Evolutionary conservation across 2,329 filamentous ascomycete genomes (phyloP), one percentile per base, ranked within the genome.

Genomic region (Diaporthe sp.): DNA sequence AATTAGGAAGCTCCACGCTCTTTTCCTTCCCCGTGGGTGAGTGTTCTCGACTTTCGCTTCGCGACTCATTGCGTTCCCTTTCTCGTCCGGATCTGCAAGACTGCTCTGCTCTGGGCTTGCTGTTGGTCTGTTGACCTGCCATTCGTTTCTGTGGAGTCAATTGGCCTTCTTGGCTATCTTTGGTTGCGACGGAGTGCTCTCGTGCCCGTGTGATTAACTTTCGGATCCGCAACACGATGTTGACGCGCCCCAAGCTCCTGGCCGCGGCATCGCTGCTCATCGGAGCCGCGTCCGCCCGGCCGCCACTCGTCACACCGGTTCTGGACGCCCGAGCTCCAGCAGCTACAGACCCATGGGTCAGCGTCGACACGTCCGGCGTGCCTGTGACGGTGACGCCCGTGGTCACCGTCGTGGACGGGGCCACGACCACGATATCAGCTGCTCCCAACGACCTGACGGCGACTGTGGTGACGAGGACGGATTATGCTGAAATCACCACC

Each of bases 301-400:
- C 76, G 1, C 65, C 71, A n/a, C 57, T 39, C 8, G 57, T 60
- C 22, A 73, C 74, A 10, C 73, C 70, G 8, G 63, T 63, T n/a
- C 60, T 77, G 22, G 74, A 68, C 13, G 65, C 63, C 17, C 67
- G 71, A 9, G 71, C 71, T 7, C 63, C 67, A 55, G 71, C 72
- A 25, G 55, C 76, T 22, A 85, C 86, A 8, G 85, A 85, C 28
- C 84, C 86, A 47, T 91, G 90, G 90, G 87, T 91, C 63, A 85
- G 84, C 5, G 87, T 91, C 76, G 84, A 87, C 80, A 84, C 86
- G 70, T 84, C 87, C 58, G 87, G 87, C 78, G 82, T 82, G 47
- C 85, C 88, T 31, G 84, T 81, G 61, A 91, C 89, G 13, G 82
- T 88, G 75, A 90, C 89, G 15, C 89, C 89, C 17, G 82, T 85